Base-by-base conservation (phyloP, 371 early-diverging fungal species). In the Rhizopus microsporus region DNA sequence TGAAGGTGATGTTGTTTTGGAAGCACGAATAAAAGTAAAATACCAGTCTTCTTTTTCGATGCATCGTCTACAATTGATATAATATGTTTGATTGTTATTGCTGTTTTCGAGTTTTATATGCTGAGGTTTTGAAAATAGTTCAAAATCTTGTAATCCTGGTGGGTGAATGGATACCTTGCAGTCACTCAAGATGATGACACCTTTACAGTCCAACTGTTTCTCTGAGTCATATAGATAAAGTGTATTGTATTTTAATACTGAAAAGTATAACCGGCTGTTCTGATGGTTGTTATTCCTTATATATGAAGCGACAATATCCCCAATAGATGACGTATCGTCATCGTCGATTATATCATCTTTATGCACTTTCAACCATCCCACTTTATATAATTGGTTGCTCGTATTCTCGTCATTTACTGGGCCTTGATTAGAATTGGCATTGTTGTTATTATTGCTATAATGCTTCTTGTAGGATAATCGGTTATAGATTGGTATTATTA, bases 41-140 rank as follows among this genome's bases (percentile, higher is more conserved):
- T 87, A 93, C 96, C 96, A 96, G 65, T 92, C 93, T 64, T 96
- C 96, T 72, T 96, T 96, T 45, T 93, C 92, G 7, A 81, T 82
- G 13, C 87, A 81, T 5, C 71, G 63, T 46, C 73, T 72, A 47
- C 81, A 80, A 60, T 81, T 84, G 47, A 87, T 69, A 63, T 76
- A 87, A 54, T 81, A 84, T 40, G 46, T 50, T 34, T 50, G 37
- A 7, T 51, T 37, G 17, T 52, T 35, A 10, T 46, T 37, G 17
- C 50, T 35, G 9, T 46, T 51, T 33, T 65, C 68, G 55, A 85
- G 58, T 40, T 77, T 79, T 54, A 89, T 83, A 7, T 80, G 71
- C 32, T 71, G 68, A 0, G 78, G 80, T 51, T 82, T 75, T 34
- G 79, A 74, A 60, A 82, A 87, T 15, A 85, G 60, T 52, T 87